Evolutionary conservation across 2,329 filamentous ascomycete genomes (phyloP).

Genomic region (Xylariaceae sp.): DNA sequence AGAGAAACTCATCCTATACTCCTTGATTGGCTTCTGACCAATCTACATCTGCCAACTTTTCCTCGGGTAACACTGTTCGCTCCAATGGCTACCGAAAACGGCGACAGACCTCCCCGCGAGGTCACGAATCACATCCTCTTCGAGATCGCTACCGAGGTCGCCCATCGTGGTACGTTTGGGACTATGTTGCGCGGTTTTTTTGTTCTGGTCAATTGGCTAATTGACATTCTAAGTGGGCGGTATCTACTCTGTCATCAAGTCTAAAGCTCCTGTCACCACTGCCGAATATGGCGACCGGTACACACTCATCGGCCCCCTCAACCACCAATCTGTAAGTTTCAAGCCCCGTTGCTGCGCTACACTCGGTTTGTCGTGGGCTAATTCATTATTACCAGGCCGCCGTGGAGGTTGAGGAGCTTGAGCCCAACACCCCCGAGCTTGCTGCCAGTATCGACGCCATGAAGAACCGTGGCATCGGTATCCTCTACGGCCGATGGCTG

Average conservation of each 20-base stretch:
- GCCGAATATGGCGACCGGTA: slow-evolving; percentile 98
- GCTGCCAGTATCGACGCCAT: slow-evolving; percentile 83
- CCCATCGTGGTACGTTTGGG: slow-evolving; percentile 72
- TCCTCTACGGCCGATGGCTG: slow-evolving; percentile 93
- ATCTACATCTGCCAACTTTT: too few relatives aligned
- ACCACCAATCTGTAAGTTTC: slow-evolving; percentile 75
- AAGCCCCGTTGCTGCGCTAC: too few relatives aligned
- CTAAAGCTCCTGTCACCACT: slow-evolving; percentile 94
- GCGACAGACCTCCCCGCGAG: slow-evolving; percentile 53
- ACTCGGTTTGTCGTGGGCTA: too few relatives aligned
- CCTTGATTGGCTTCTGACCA: too few relatives aligned
- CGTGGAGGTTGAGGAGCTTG: slow-evolving; percentile 94
- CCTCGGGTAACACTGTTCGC: slow-evolving; percentile 4
- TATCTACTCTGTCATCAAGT: slow-evolving; percentile 99
- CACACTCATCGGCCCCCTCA: slow-evolving; percentile 90
- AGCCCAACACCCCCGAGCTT: slow-evolving; percentile 76
- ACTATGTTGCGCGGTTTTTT: background rate
- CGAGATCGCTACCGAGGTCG: slow-evolving; percentile 94
- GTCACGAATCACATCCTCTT: slow-evolving; percentile 96
- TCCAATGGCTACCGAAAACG: slow-evolving; percentile 44
- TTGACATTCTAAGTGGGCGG: slow-evolving; percentile 66
- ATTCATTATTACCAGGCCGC: too few relatives aligned
- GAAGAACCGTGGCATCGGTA: slow-evolving; percentile 84
- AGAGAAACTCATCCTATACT: too few relatives aligned
- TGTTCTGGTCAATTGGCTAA: slow-evolving; percentile 9